These are phyloP conservation scores for Solanum sparsipilum DNA, from an alignment of 257 asterid species.

Conservation along the genomic window DNA sequence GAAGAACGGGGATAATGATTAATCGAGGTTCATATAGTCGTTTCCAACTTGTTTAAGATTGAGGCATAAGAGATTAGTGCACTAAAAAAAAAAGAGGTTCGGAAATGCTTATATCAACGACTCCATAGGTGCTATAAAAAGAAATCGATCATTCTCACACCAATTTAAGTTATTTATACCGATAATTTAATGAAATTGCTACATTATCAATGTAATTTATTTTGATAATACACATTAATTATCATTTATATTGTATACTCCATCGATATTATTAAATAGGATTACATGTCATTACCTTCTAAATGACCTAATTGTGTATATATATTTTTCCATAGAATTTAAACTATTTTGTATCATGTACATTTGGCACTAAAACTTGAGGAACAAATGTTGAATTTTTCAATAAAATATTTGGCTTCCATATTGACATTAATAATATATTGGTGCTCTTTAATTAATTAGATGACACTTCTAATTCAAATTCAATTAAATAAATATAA, in stretches of 20 bases:
- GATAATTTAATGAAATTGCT: not conserved
- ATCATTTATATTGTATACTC: not conserved
- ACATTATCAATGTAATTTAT: not conserved
- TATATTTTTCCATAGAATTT: not conserved
- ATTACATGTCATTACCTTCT: not conserved
- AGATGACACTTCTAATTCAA: not conserved
- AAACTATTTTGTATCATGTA: not conserved
- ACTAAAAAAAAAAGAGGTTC: not conserved
- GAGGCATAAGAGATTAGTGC: accelerated
- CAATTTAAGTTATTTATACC: not conserved
- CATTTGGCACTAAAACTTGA: not conserved
- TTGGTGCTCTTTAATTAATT: not conserved
- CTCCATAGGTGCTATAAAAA: not conserved
- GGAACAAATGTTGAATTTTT: not conserved
- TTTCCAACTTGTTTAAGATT: not conserved
- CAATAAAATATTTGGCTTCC: not conserved
- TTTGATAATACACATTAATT: not conserved
- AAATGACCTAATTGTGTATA: not conserved
- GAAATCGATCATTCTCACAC: not conserved
- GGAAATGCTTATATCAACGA: not conserved
- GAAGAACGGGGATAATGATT: too few species aligned
- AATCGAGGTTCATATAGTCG: not conserved
- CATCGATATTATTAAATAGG: not conserved
- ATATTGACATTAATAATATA: not conserved
- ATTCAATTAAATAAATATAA: not conserved